Evolutionary conservation across 1,284 basidiomycete species (phyloP), one percentile per base, ranked within the genome.

Genomic region (Puccinia polysora): DNA sequence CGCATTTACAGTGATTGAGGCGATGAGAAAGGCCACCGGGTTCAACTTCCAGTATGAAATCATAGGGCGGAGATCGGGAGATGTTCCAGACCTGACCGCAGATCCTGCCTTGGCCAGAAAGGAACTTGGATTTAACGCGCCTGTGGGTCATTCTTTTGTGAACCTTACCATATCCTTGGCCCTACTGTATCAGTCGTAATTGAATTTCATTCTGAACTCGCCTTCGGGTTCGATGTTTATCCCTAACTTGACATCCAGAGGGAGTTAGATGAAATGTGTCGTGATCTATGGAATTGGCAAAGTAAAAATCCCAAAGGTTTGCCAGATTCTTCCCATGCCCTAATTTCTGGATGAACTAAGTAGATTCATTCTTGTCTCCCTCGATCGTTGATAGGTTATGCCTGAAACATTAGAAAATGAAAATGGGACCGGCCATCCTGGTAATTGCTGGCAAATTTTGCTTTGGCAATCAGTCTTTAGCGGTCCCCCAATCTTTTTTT

Each of bases 1-100:
- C 15, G 20, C n/a, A 47, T 28, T 50, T 50, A 2, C 18, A 69
- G 67, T 69, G 81, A 85, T 97, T 72, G 89, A 91, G 65, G 95
- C 95, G 15, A 98, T 99, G 96, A 85, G 85, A 76, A 89, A 90
- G 80, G 91, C 91, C 0, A 91, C 89, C 34, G 91, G 91, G 6
- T 90, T 88, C 77, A 85, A 90, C 73, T 98, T 87, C 84, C 86
- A 91, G 82, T 91, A 88, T 80, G 88, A 92, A 80, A 86, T 97
- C 76, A 88, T 94, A 73, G 93, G 88, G 0, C 84, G 95, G 77
- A 85, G 95, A 90, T 90, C 78, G 77, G 96, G 95, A 8, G 96
- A 99, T 79, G 96, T 98, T 0, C 95, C 96, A 0, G 93, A 97
- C 80, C 84, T 99, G 50, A 97, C 94, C 14, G 96, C 95, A 7